Evolutionary conservation across 768 basidiomycete genomes (phyloP).

Genomic region (Boletus subcaerulescens): DNA sequence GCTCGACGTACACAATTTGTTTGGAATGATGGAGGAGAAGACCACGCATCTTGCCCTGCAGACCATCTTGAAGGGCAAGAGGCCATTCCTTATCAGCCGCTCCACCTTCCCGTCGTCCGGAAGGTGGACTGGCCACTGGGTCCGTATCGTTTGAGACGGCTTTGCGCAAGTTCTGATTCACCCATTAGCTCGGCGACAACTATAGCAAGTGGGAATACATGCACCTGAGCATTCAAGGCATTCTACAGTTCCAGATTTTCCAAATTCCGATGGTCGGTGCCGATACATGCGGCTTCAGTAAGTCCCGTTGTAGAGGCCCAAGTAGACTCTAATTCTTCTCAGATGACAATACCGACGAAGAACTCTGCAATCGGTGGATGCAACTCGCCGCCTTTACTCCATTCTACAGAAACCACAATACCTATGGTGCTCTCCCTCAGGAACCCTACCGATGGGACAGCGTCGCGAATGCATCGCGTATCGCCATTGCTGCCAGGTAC

Average conservation of each 20-base stretch:
- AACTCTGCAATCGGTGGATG: constrained; percentile 7
- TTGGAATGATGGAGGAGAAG: constrained; percentile 69
- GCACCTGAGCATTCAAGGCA: constrained; percentile 66
- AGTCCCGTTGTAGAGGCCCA: background rate
- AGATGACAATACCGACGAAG: constrained; percentile 47
- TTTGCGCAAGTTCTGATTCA: background rate
- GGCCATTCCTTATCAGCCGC: constrained; percentile 70
- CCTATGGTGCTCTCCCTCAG: constrained; percentile 62
- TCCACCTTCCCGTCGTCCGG: constrained; percentile 69
- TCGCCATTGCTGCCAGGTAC: constrained; percentile 70
- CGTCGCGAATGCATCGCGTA: constrained; percentile 70
- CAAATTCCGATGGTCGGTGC: constrained; percentile 83
- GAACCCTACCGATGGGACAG: constrained; percentile 82
- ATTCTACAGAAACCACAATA: constrained; percentile 35
- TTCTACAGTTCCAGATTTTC: constrained; percentile 82
- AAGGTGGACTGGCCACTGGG: constrained; percentile 74
- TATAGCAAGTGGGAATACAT: constrained; percentile 73
- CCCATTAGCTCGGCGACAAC: constrained; percentile 66
- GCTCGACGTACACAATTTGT: constrained; percentile 68
- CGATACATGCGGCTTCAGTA: constrained; percentile 48
- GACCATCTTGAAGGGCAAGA: constrained; percentile 50
- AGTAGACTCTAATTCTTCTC: background rate
- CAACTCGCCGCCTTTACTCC: background rate
- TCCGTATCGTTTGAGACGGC: constrained; percentile 17
- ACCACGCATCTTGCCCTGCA: constrained; percentile 60